These are phyloP conservation scores for Arachis stenosperma DNA, from an alignment of 306 rosid genomes.

Conservation along the genomic window DNA sequence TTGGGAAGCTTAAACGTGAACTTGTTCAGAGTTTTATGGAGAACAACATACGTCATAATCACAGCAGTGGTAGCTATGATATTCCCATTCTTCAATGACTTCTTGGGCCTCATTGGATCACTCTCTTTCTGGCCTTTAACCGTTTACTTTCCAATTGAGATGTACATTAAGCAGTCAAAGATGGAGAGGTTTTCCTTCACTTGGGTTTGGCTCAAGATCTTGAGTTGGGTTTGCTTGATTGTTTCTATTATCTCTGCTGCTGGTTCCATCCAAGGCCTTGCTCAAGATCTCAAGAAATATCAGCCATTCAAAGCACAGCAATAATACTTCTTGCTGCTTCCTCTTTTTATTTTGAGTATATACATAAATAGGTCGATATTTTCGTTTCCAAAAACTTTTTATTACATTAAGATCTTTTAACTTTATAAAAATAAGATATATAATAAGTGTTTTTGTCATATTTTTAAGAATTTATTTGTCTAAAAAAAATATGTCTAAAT, in stretches of 20 bases:
- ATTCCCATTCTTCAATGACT: constrained; percentile 35
- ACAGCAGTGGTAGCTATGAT: constrained; percentile 22
- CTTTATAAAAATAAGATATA: too few species aligned
- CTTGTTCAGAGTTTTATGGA: constrained; percentile 28
- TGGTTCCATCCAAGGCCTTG: constrained; percentile 32
- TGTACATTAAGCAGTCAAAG: constrained; percentile 12
- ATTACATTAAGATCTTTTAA: too few species aligned
- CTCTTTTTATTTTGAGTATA: constrained; percentile 25
- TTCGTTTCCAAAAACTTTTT: too few species aligned
- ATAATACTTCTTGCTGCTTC: constrained; percentile 41
- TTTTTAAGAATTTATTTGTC: too few species aligned
- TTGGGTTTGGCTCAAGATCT: constrained; percentile 24
- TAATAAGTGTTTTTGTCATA: too few species aligned
- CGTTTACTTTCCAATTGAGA: constrained; percentile 31
- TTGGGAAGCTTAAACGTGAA: background rate
- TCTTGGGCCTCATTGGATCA: constrained; percentile 15
- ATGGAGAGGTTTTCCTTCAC: constrained; percentile 22
- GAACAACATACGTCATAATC: constrained; percentile 9
- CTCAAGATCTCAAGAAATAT: constrained; percentile 4
- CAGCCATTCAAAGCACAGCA: constrained; percentile 9
- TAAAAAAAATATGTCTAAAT: too few species aligned
- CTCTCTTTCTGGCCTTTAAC: constrained; percentile 32
- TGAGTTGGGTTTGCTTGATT: constrained; percentile 27
- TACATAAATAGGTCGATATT: too few species aligned
- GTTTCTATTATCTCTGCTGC: constrained; percentile 24